A percentile compares a stretch with the other conserved stretches of the same genome.
phyloP scores from a whole-genome alignment of 2,329 filamentous ascomycete genomes.

The Cladorrhinum sp. region DNA sequence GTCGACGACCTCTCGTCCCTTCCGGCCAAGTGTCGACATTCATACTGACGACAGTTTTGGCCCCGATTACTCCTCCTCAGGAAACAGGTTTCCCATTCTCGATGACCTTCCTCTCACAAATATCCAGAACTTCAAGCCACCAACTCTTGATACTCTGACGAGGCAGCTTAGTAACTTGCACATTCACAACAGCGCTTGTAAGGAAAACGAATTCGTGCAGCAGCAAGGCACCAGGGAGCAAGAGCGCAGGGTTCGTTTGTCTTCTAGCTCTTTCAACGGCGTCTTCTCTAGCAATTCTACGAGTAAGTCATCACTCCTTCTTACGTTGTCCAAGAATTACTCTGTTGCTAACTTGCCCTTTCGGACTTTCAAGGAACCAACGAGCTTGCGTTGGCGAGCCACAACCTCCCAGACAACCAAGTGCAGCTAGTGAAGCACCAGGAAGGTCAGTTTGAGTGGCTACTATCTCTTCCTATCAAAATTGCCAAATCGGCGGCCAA shows the following conservation, averaged over 20 bases:
- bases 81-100: constrained; percentile 21
- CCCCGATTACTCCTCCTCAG: background rate
- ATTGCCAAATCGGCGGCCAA: constrained; percentile 6
- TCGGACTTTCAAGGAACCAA: constrained; percentile 21
- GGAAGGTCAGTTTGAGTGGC: constrained; percentile 50
- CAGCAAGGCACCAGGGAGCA: constrained; percentile 2
- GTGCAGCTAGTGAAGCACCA: constrained; percentile 42
- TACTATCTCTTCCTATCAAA: constrained; percentile 39
- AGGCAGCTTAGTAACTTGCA: constrained; percentile 35
- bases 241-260: constrained; percentile 8
- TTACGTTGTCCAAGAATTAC: background rate
- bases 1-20: constrained; percentile 17
- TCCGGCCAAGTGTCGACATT: constrained; percentile 21
- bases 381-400: constrained; percentile 28
- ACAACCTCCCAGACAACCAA: constrained; percentile 26
- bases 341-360: background rate
- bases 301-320: constrained; percentile 3
- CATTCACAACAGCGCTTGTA: constrained; percentile 25
- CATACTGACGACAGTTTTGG: constrained; percentile 20
- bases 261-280: background rate
- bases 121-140: constrained; percentile 29
- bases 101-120: constrained; percentile 31
- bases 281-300: constrained; percentile 1
- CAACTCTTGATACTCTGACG: constrained; percentile 32
- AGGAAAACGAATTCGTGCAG: constrained; percentile 20